Percentiles rank a stretch among this genome's conserved stretches.
Conservation (phyloP, 345 rosid genomes). For the Adansonia digitata region DNA sequence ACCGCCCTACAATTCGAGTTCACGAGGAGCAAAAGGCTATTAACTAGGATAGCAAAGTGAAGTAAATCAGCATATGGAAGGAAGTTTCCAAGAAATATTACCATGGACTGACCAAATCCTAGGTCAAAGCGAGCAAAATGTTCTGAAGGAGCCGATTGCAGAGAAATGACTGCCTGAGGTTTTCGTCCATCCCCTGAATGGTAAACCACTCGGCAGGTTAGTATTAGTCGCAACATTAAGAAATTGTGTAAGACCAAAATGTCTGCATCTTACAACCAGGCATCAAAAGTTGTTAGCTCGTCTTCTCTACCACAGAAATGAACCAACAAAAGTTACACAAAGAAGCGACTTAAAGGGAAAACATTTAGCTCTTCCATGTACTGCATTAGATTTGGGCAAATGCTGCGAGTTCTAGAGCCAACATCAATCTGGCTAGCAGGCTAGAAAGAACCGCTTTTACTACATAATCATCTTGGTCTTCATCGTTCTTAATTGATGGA, state of each 20-base stretch:
- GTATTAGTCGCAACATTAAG: not conserved
- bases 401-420: not conserved
- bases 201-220: slow-evolving; percentile 12
- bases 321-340: not conserved
- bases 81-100: slow-evolving; percentile 14
- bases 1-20: slow-evolving; percentile 38
- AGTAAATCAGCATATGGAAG: not conserved
- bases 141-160: slow-evolving; percentile 49
- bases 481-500: not conserved
- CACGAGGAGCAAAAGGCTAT: slow-evolving; percentile 9
- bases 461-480: not conserved
- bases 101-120: slow-evolving; percentile 68
- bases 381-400: not conserved
- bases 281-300: too few relatives aligned
- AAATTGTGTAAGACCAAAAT: not conserved
- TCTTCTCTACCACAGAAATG: too few relatives aligned
- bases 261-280: not conserved
- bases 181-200: slow-evolving; percentile 41
- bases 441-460: not conserved
- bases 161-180: slow-evolving; percentile 40
- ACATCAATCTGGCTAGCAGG: not conserved
- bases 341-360: not conserved
- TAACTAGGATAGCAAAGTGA: not conserved
- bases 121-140: slow-evolving; percentile 42
- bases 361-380: not conserved